Evolutionary conservation across 2,329 filamentous ascomycete genomes (phyloP).

Genomic region (Verticillium klebahnii): DNA sequence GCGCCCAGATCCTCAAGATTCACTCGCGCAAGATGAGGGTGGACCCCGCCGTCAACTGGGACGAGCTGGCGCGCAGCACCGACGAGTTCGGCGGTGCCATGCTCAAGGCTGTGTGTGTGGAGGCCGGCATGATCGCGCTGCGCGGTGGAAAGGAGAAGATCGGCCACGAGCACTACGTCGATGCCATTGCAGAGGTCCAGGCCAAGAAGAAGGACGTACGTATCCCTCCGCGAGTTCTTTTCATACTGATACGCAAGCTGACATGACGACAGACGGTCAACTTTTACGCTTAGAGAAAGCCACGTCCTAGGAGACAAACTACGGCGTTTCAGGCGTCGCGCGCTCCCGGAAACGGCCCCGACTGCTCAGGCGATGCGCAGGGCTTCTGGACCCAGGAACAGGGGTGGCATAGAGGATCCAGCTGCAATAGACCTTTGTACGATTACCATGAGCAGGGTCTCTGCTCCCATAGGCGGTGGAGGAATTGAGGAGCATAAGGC

Average conservation of each 20-base stretch:
- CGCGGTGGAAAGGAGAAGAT: conserved; percentile 94
- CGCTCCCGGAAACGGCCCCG: not conserved
- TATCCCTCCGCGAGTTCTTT: conserved; percentile 14
- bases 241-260: conserved; percentile 12
- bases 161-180: conserved; percentile 96
- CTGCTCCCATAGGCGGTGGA: not conserved
- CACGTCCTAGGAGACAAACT: not conserved
- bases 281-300: conserved; percentile 41
- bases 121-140: conserved; percentile 98
- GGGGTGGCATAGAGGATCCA: not conserved
- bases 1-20: conserved; percentile 94
- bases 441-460: not conserved
- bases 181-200: conserved; percentile 95
- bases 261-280: conserved; percentile 46
- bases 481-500: not conserved
- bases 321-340: not conserved
- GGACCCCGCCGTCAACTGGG: conserved; percentile 90
- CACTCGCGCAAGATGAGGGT: conserved; percentile 98
- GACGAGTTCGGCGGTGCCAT: conserved; percentile 98
- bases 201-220: conserved; percentile 88
- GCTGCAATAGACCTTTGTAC: conserved; percentile 1
- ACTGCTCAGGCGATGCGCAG: not conserved
- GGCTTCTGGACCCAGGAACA: not conserved
- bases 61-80: conserved; percentile 89
- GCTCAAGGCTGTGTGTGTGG: conserved; percentile 97